These are phyloP conservation scores for Solidago caesia DNA, from an alignment of 129 eudicot genomes.

Conservation along the genomic window DNA sequence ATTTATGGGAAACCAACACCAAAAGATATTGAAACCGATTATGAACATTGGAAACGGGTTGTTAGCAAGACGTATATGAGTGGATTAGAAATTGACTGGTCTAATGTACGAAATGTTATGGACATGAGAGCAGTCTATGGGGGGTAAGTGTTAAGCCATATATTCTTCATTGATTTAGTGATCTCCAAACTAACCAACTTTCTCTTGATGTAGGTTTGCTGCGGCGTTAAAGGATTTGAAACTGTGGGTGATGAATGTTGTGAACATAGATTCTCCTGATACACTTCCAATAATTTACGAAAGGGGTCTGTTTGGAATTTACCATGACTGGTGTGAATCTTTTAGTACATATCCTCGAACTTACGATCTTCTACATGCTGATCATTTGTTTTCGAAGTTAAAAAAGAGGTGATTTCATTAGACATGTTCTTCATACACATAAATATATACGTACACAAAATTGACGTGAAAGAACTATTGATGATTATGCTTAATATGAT, in stretches of 20 bases:
- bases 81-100: constrained; percentile 66
- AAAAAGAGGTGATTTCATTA: constrained; percentile 49
- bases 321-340: constrained; percentile 93
- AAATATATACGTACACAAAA: neutral
- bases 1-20: constrained; percentile 71
- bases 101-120: constrained; percentile 75
- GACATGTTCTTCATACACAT: neutral
- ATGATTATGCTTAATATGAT: constrained; percentile 1
- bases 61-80: constrained; percentile 49
- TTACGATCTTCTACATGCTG: constrained; percentile 82
- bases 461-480: neutral
- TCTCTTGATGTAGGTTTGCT: constrained; percentile 52
- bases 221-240: constrained; percentile 70
- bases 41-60: constrained; percentile 59
- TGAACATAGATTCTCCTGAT: constrained; percentile 68
- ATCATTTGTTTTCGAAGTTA: constrained; percentile 67
- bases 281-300: constrained; percentile 84
- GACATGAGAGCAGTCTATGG: constrained; percentile 96
- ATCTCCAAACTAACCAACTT: constrained; percentile 3
- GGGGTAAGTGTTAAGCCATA: constrained; percentile 45
- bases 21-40: constrained; percentile 58
- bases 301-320: constrained; percentile 81
- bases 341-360: constrained; percentile 87
- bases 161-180: neutral
- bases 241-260: constrained; percentile 90